phyloP scores from a whole-genome alignment of 352 stramenopile genomes.

The Globisporangium perplexum region DNA sequence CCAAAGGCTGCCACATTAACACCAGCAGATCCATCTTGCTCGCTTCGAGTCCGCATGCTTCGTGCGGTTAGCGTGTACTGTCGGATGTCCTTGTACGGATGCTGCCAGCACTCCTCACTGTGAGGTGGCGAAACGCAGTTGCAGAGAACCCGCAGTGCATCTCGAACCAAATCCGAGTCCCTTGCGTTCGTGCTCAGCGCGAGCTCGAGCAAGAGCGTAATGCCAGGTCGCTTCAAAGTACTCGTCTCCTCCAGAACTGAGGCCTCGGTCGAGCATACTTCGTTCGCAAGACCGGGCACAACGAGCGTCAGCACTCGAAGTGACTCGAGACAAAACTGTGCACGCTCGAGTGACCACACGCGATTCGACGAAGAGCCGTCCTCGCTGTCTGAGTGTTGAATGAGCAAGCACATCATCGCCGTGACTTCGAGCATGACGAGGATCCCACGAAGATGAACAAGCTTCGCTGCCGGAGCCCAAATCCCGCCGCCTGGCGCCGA shows the following conservation, averaged over 20 bases:
- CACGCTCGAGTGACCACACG: conserved; percentile 71
- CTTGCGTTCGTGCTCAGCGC: conserved; percentile 64
- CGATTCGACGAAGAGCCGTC: conserved; percentile 46
- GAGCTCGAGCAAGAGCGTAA: conserved; percentile 74
- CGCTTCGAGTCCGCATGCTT: conserved; percentile 54
- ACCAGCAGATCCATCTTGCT: conserved; percentile 4
- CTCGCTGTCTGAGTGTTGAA: conserved; percentile 50
- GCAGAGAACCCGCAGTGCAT: conserved; percentile 72
- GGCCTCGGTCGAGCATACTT: conserved; percentile 77
- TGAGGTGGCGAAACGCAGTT: conserved; percentile 80
- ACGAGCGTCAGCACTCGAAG: conserved; percentile 72
- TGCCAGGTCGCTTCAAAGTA: conserved; percentile 37
- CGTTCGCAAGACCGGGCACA: conserved; percentile 53
- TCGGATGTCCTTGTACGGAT: conserved; percentile 79
- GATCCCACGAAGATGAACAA: conserved; percentile 65
- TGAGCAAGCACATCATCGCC: conserved; percentile 53
- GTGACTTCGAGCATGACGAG: conserved; percentile 79
- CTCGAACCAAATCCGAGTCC: conserved; percentile 71
- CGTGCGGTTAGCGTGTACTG: conserved; percentile 71
- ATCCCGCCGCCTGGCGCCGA: conserved; percentile 47
- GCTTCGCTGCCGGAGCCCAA: conserved; percentile 66
- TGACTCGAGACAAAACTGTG: conserved; percentile 76
- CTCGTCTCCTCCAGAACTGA: conserved; percentile 31
- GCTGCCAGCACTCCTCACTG: conserved; percentile 76
- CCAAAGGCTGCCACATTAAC: background rate